Evolutionary conservation across 2,329 filamentous ascomycete genomes (phyloP).

Genomic region (Decorospora gaudefroyi): DNA sequence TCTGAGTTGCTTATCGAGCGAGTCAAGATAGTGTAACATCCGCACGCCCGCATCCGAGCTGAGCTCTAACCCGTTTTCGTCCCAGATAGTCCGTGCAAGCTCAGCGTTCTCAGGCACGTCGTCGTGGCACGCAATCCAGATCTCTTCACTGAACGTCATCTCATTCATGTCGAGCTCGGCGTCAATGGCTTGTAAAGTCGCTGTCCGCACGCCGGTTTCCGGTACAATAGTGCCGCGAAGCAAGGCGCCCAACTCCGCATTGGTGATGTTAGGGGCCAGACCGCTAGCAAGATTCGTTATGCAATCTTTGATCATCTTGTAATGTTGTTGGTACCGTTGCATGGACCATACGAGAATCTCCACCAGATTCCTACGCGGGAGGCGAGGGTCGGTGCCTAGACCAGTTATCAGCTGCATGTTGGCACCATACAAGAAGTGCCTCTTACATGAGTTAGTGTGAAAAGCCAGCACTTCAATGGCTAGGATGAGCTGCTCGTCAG

Average conservation of each 20-base stretch:
- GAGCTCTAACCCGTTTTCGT: conserved; percentile 81
- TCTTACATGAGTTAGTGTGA: conserved; percentile 75
- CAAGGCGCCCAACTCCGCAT: conserved; percentile 74
- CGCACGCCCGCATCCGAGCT: conserved; percentile 66
- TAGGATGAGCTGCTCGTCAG: conserved; percentile 86
- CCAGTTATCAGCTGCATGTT: conserved; percentile 26
- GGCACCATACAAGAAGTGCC: background rate
- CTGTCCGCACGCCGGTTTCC: conserved; percentile 77
- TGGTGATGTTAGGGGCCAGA: conserved; percentile 77
- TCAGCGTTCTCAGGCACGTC: conserved; percentile 85
- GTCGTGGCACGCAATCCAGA: conserved; percentile 93
- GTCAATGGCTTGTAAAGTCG: conserved; percentile 86
- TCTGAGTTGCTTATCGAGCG: conserved; percentile 78
- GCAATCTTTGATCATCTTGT: conserved; percentile 92
- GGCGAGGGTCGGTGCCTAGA: conserved; percentile 65
- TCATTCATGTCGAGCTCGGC: conserved; percentile 91
- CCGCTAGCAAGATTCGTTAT: conserved; percentile 83
- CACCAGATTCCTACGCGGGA: conserved; percentile 77
- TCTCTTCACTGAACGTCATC: conserved; percentile 80
- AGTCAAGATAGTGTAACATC: conserved; percentile 79
- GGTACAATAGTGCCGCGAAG: conserved; percentile 77
- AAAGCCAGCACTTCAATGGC: conserved; percentile 87
- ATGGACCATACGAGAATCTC: conserved; percentile 76
- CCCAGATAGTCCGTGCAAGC: conserved; percentile 87
- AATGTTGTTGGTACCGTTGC: conserved; percentile 88